Evolutionary conservation across 139 green algal species (phyloP).

Genomic region (Chlamydomonas schloesseri): DNA sequence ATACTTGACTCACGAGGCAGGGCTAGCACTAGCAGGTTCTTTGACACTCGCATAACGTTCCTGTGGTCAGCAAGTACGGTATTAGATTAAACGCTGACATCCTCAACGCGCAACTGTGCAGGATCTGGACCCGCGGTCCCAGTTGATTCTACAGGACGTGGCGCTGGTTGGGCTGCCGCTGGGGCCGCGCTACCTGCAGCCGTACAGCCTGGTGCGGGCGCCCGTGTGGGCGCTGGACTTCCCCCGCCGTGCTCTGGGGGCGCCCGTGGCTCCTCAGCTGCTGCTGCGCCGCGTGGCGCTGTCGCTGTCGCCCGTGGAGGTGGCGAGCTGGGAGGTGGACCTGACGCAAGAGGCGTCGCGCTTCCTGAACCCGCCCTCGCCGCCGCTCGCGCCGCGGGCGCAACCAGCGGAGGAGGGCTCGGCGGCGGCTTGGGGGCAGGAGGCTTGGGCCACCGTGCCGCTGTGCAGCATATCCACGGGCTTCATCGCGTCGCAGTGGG

Average conservation of each 20-base stretch:
- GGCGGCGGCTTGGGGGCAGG: too few relatives aligned
- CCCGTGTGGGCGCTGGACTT: constrained; percentile 13
- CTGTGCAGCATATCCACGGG: too few relatives aligned
- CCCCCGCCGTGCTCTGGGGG: not conserved
- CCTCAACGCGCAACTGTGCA: too few relatives aligned
- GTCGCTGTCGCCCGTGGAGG: not conserved
- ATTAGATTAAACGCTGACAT: too few relatives aligned
- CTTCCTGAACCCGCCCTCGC: not conserved
- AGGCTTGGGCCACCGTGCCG: too few relatives aligned
- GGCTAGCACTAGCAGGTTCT: too few relatives aligned
- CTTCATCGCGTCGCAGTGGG: too few relatives aligned
- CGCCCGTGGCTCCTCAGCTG: not conserved
- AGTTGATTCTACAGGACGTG: not conserved
- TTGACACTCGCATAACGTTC: too few relatives aligned
- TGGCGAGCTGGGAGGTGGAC: not conserved
- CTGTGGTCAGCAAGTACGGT: too few relatives aligned
- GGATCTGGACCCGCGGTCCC: not conserved
- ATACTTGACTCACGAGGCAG: too few relatives aligned
- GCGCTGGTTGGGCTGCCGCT: not conserved
- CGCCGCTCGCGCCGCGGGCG: not conserved
- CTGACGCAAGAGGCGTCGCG: too few relatives aligned
- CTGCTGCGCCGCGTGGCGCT: not conserved
- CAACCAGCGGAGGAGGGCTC: not conserved
- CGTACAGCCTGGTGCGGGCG: not conserved
- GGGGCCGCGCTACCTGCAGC: not conserved